These are phyloP conservation scores for Chrysoporthe puriensis DNA, from an alignment of 2,329 filamentous ascomycete species.

Conservation along the genomic window DNA sequence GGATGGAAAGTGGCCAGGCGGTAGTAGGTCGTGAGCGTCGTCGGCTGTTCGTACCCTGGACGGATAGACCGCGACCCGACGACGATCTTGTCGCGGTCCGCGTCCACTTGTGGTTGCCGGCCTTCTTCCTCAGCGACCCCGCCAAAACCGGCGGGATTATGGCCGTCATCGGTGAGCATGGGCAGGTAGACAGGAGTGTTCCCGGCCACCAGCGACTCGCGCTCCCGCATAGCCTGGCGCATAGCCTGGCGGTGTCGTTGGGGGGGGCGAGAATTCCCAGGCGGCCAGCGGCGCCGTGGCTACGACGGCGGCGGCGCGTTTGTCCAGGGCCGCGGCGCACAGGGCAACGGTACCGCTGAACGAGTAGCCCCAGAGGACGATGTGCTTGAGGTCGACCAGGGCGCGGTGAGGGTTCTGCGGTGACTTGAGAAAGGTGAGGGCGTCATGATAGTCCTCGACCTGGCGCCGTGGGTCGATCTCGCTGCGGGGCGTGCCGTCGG, in stretches of 20 bases:
- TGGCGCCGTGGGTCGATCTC: constrained; percentile 39
- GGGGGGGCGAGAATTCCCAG: constrained; percentile 19
- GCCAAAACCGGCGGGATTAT: constrained; percentile 37
- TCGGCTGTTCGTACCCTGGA: neutral
- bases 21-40: constrained; percentile 1
- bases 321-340: constrained; percentile 20
- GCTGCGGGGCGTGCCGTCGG: constrained; percentile 44
- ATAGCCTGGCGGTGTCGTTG: constrained; percentile 29
- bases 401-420: neutral
- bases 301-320: constrained; percentile 14
- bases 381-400: constrained; percentile 9
- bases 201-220: constrained; percentile 37
- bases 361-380: constrained; percentile 18
- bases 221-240: constrained; percentile 36
- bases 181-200: constrained; percentile 38
- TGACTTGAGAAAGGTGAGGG: constrained; percentile 13
- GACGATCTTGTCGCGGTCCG: constrained; percentile 7
- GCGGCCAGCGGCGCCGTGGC: constrained; percentile 8
- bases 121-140: neutral
- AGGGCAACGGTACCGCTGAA: constrained; percentile 14
- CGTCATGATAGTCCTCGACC: constrained; percentile 18
- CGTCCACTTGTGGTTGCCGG: too few species aligned
- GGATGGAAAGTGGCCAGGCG: neutral
- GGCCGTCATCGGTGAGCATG: constrained; percentile 35
- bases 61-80: neutral